Conservation (phyloP, 2,329 filamentous ascomycete genomes). For the Colletotrichum orchidophilum region DNA sequence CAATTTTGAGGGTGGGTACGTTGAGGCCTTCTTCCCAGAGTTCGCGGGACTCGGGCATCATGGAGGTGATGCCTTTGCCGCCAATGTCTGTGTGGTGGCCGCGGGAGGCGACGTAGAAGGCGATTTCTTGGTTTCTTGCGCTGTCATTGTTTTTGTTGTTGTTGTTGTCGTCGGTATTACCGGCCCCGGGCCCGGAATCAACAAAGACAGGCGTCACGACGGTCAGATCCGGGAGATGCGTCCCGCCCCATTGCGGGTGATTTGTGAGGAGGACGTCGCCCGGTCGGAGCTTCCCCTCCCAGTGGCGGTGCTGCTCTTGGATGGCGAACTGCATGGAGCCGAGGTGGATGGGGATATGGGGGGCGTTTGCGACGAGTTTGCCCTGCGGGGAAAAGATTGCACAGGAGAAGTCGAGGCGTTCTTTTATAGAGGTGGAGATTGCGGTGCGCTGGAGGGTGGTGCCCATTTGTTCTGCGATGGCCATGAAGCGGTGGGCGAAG, state of each 20-base stretch:
- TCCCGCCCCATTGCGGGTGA: slow-evolving; percentile 50
- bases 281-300: slow-evolving; percentile 43
- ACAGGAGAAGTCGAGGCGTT: slow-evolving; percentile 54
- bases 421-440: slow-evolving; percentile 59
- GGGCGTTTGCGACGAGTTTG: slow-evolving; percentile 52
- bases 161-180: no score
- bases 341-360: slow-evolving; percentile 52
- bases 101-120: slow-evolving; percentile 50
- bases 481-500: slow-evolving; percentile 67
- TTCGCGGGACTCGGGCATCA: slow-evolving; percentile 52
- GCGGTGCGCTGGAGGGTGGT: slow-evolving; percentile 64
- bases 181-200: neutral
- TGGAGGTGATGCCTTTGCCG: slow-evolving; percentile 49
- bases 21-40: slow-evolving; percentile 56
- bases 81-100: slow-evolving; percentile 53
- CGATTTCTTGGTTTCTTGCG: slow-evolving; percentile 35
- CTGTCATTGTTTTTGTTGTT: slow-evolving; percentile 12
- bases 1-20: slow-evolving; percentile 49
- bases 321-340: slow-evolving; percentile 54
- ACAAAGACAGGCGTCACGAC: slow-evolving; percentile 52
- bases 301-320: slow-evolving; percentile 47
- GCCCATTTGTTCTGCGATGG: slow-evolving; percentile 68
- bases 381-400: slow-evolving; percentile 52
- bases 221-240: slow-evolving; percentile 52
- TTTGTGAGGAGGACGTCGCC: slow-evolving; percentile 53